Conservation (phyloP, 352 stramenopile genomes). For the Phytophthora cajani region DNA sequence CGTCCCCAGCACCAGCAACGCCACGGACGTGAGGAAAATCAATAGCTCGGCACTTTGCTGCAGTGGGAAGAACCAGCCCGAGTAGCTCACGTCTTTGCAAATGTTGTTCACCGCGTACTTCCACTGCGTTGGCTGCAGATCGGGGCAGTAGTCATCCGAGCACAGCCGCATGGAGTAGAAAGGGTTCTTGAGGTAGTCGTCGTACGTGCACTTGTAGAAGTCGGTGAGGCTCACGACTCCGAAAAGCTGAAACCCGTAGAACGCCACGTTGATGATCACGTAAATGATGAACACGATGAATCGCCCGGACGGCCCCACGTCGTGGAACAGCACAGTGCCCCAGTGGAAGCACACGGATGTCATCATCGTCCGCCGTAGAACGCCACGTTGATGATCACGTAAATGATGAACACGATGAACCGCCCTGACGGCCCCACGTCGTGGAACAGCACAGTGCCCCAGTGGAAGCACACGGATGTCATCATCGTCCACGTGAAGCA, state of each 20-base stretch:
- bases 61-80: slow-evolving; percentile 65
- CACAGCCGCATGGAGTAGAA: slow-evolving; percentile 73
- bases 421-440: slow-evolving; percentile 61
- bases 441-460: slow-evolving; percentile 76
- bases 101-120: slow-evolving; percentile 71
- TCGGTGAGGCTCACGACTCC: slow-evolving; percentile 73
- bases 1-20: slow-evolving; percentile 67
- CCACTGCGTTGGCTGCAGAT: slow-evolving; percentile 85
- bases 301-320: slow-evolving; percentile 59
- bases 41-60: slow-evolving; percentile 60
- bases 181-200: slow-evolving; percentile 89
- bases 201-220: slow-evolving; percentile 88
- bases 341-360: slow-evolving; percentile 89
- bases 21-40: slow-evolving; percentile 67
- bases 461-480: slow-evolving; percentile 88
- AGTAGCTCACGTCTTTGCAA: slow-evolving; percentile 73
- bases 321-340: slow-evolving; percentile 75
- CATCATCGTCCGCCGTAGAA: slow-evolving; percentile 89
- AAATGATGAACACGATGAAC: slow-evolving; percentile 65
- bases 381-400: slow-evolving; percentile 62
- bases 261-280: slow-evolving; percentile 65
- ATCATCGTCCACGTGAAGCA: slow-evolving; percentile 89
- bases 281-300: slow-evolving; percentile 69
- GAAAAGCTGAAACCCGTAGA: slow-evolving; percentile 78
- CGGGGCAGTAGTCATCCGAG: slow-evolving; percentile 77